Base-by-base conservation (phyloP, 345 rosid genomes). In the Bruguiera parviflora region DNA sequence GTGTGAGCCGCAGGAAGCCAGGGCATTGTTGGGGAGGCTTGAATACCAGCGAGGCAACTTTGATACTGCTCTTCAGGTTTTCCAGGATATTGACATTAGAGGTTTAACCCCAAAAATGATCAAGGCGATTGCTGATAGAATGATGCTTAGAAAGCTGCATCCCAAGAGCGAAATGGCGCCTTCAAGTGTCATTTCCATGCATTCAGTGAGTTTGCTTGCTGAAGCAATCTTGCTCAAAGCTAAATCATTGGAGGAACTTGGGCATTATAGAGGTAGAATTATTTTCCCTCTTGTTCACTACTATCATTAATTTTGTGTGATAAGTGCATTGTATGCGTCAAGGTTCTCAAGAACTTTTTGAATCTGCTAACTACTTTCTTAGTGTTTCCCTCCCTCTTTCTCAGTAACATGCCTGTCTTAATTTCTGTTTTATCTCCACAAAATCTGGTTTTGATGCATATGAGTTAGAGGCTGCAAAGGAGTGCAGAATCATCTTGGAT, bases 211-310 rank as follows among this genome's bases (percentile, higher is more conserved):
- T 82, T 82, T 95, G 58, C 92, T 95, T 63, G 80, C 90, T 51
- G 99, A 95, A 79, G 98, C 98, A 63, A 72, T 89, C 77, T 75
- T 92, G n/a, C 92, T 95, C 71, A 90, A 95, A 82, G 92, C 92
- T 39, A 90, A 80, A 82, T 92, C 99, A 22, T 70, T 92, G 2
- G 89, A 87, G 77, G 86, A 86, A 71, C 94, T 96, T 19, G 88
- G 84, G 5, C 84, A 60, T 63, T 82, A 64, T 72, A 73, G 63
- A 82, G 99, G 97, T 95, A 87, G 61, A 8, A 20, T 24, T 5
- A 2, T 60, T 53, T 53, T 46, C 3, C 5, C 16, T 51, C 15
- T 21, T 52, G 8, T 29, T 55, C 22, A 20, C 46, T n/a, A 31
- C 20, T 24, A 33, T 7, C 1, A 5, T 8, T 6, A 39, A 22